Evolutionary conservation across 2,329 filamentous ascomycete genomes (phyloP), one percentile per base, ranked within the genome.

Genomic region (Xylaria sp.): DNA sequence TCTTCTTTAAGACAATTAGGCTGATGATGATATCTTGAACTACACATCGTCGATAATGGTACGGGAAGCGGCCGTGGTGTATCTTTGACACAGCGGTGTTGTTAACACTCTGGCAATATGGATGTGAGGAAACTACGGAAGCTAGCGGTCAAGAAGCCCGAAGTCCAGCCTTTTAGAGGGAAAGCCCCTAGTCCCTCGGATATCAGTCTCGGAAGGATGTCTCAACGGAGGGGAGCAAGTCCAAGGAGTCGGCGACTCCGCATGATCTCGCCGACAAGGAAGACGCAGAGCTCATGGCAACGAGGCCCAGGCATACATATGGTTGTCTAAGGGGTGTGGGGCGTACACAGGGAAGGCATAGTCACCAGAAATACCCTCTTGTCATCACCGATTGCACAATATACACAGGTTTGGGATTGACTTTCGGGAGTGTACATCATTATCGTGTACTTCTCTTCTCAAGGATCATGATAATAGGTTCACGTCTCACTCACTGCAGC

Each of bases 181-280:
- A 34, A 34, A 13, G 16, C 8, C 29, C 29, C 5, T 13, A 13
- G 29, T 13, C 29, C 16, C 29, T 13, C 4, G 9, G 21, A 13
- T 47, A 40, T 42, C 44, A 47, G 11, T 4, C 2, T 11, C 52
- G 48, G 2, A 38, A 11, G 2, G 39, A 52, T 19, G 39, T 49
- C 17, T 44, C 53, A 7, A 46, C 54, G 7, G 45, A 47, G 19
- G 26, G 52, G 6, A 21, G 7, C 8, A 34, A 49, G 19, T 50
- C 37, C 8, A 51, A 48, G 37, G 6, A 34, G 38, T 24, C 26
- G 4, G 2, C 45, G 4, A 40, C 29, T 17, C n/a, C 54, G 9
- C 47, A 54, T 40, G 50, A 51, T n/a, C 34, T 57, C 2, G 50
- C 51, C 1, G 44, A 54, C 11, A 22, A 39, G 4, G 18, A n/a